These are phyloP conservation scores for Syzygium aqueum DNA, from an alignment of 345 rosid genomes.

Conservation along the genomic window DNA sequence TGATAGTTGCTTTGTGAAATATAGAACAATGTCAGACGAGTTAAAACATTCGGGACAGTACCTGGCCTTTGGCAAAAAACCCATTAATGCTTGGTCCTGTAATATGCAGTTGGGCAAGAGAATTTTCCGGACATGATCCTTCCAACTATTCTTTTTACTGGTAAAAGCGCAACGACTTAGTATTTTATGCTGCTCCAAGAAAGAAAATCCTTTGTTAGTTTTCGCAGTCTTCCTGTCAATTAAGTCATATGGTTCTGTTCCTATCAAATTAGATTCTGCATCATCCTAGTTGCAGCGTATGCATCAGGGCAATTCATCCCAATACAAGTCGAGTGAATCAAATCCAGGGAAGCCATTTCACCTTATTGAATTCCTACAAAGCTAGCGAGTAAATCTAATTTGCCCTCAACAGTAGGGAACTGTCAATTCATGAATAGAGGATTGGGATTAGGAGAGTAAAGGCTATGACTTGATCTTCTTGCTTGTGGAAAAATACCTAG, in stretches of 20 bases:
- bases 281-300: background rate
- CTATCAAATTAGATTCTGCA: background rate
- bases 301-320: background rate
- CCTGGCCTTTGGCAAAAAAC: background rate
- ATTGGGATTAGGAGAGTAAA: background rate
- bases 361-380: background rate
- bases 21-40: background rate
- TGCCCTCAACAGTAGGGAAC: background rate
- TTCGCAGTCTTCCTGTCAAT: background rate
- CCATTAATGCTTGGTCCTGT: background rate
- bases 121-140: background rate
- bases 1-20: background rate
- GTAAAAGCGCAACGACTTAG: background rate
- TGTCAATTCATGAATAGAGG: background rate
- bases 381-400: background rate
- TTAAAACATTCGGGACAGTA: background rate
- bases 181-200: background rate
- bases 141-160: background rate
- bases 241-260: background rate
- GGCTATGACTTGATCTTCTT: background rate
- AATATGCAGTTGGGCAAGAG: background rate
- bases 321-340: background rate
- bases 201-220: background rate
- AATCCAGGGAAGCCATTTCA: background rate
- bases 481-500: background rate